Evolutionary conservation across 345 rosid genomes (phyloP), one percentile per base, ranked within the genome.

Genomic region (Turritis glabra): DNA sequence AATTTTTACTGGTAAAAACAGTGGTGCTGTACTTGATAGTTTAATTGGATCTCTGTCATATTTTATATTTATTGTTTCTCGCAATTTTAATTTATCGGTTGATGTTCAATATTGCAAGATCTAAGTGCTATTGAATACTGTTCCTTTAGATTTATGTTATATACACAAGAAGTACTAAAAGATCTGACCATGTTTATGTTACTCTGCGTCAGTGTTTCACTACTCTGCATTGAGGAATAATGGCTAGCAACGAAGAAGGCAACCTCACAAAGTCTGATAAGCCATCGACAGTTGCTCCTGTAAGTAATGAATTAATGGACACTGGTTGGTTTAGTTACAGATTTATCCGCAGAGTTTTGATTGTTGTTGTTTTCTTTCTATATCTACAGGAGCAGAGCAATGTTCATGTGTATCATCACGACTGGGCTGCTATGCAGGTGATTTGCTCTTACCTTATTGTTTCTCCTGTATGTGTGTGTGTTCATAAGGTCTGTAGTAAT

Each of bases 401-500:
- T 80, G 59, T 89, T 78, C 96, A 88, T 78, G 83, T 84, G 59
- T 89, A 88, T 78, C 87, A 90, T 73, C 87, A 90, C 73, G 97
- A 93, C 51, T 91, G 98, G 98, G 90, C 91, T 41, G 89, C 89
- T 64, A 85, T 91, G 91, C 97, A 93, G 91, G 98, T 93, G 65
- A 66, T 62, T 64, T 73, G n/a, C 14, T 64, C 44, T 72, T 12
- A 22, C 25, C 13, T 33, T 22, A 8, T 7, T 37, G 0, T 40
- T 38, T 55, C 32, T 14, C 37, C 2, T 40, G 43, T 21, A 46
- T 67, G 14, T 21, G 44, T 25, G n/a, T 14, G 7, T 60, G 58
- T 60, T 47, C 18, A 17, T 63, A 48, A 58, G 23, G n/a, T n/a
- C n/a, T n/a, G n/a, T n/a, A n/a, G 38, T 64, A 38, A 21, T 41